Evolutionary conservation across 2,329 filamentous ascomycete genomes (phyloP).

Genomic region (Aspergillus aculeatus): DNA sequence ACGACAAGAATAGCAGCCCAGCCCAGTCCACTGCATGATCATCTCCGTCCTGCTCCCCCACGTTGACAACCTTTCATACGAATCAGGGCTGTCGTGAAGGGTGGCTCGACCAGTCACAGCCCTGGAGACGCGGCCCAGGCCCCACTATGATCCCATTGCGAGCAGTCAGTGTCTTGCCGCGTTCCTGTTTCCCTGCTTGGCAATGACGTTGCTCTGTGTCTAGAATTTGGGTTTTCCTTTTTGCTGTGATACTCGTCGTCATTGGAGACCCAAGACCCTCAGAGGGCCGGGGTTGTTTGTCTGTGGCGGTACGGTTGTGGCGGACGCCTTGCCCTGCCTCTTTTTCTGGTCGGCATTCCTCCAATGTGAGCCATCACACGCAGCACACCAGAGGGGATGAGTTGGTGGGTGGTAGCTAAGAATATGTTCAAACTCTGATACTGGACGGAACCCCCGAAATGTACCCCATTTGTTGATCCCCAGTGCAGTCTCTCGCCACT

Average conservation of each 20-base stretch:
- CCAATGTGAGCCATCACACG: too few relatives aligned
- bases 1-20: neutral
- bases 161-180: too few relatives aligned
- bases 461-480: too few relatives aligned
- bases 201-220: neutral
- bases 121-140: neutral
- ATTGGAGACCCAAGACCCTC: neutral
- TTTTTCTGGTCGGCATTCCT: neutral
- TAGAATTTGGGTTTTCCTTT: neutral
- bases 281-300: neutral
- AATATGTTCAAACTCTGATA: neutral
- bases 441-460: too few relatives aligned
- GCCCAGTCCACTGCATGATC: too few relatives aligned
- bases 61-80: neutral
- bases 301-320: neutral
- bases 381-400: too few relatives aligned
- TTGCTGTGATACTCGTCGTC: neutral
- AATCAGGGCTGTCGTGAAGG: neutral
- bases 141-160: neutral
- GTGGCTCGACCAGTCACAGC: neutral
- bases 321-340: neutral
- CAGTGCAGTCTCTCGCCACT: neutral
- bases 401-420: too few relatives aligned
- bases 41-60: neutral
- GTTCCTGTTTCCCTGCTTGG: neutral